Evolutionary conservation across 768 basidiomycete genomes (phyloP).

Genomic region (Heimioporus sp.): DNA sequence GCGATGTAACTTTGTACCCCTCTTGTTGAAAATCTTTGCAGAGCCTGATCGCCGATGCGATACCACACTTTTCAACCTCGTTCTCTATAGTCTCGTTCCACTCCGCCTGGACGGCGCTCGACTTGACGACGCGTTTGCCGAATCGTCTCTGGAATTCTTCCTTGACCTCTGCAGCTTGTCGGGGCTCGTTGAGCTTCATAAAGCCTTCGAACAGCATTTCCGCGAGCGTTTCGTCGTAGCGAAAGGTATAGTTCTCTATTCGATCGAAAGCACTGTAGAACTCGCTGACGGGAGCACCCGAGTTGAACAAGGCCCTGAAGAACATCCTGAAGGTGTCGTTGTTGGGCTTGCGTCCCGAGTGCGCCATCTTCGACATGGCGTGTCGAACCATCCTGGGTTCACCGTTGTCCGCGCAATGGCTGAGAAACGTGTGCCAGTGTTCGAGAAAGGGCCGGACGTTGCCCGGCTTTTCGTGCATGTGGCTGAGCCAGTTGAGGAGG

Average conservation of each 20-base stretch:
- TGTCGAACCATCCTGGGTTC: conserved; percentile 26
- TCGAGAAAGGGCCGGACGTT: conserved; percentile 44
- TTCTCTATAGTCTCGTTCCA: conserved; percentile 29
- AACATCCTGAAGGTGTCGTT: conserved; percentile 49
- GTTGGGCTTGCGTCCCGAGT: conserved; percentile 40
- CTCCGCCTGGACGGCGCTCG: conserved; percentile 25
- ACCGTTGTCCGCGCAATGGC: conserved; percentile 33
- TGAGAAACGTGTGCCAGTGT: conserved; percentile 56
- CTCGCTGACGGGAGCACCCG: conserved; percentile 28
- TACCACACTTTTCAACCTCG: conserved; percentile 33
- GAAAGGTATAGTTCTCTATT: conserved; percentile 44
- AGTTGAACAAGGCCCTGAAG: conserved; percentile 41
- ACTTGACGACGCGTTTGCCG: conserved; percentile 26
- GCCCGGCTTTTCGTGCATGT: conserved; percentile 52
- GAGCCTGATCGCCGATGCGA: conserved; percentile 33
- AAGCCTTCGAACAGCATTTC: conserved; percentile 43
- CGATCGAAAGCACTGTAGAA: conserved; percentile 44
- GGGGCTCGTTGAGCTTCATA: conserved; percentile 35
- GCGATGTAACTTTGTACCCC: conserved; percentile 31
- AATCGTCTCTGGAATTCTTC: conserved; percentile 37
- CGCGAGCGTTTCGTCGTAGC: conserved; percentile 43
- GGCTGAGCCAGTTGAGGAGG: conserved; percentile 48
- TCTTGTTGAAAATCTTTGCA: conserved; percentile 32
- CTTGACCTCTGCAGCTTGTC: conserved; percentile 38
- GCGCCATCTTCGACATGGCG: conserved; percentile 36